A percentile compares a stretch with the other conserved stretches of the same genome.
Conservation (phyloP, 257 asterid species). For the Solanum dulcamara region DNA sequence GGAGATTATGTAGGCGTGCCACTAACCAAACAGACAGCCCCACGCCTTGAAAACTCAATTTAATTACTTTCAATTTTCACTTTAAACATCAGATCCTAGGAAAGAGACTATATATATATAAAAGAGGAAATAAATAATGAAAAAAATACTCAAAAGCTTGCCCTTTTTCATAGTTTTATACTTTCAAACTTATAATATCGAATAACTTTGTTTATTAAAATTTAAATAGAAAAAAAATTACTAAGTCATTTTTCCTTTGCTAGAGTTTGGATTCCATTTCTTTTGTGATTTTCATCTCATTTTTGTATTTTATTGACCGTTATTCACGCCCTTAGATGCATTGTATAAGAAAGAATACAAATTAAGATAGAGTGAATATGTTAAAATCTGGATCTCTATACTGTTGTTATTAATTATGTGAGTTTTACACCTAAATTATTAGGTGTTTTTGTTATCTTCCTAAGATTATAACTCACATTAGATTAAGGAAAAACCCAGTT, state of each 20-base stretch:
- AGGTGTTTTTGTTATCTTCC: not conserved
- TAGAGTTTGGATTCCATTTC: not conserved
- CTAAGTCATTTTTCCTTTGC: not conserved
- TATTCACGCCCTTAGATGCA: not conserved
- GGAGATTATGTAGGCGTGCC: constrained; percentile 45
- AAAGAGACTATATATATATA: not conserved
- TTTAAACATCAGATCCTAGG: constrained; percentile 38
- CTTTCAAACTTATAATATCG: not conserved
- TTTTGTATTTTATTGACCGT: too few relatives aligned
- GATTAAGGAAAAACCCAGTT: not conserved
- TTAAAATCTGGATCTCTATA: too few relatives aligned
- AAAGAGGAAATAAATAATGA: not conserved
- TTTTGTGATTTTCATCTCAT: too few relatives aligned
- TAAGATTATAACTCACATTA: not conserved
- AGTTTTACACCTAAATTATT: not conserved
- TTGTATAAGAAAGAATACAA: too few relatives aligned
- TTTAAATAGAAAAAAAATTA: not conserved
- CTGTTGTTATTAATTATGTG: not conserved
- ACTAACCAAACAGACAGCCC: constrained; percentile 26
- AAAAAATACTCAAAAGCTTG: constrained; percentile 8
- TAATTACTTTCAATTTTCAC: not conserved
- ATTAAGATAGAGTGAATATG: too few relatives aligned
- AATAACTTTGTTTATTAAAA: not conserved
- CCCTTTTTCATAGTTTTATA: not conserved
- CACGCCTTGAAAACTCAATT: constrained; percentile 29